phyloP scores from a whole-genome alignment of 176 grass and related monocot genomes.

The Canna indica region DNA sequence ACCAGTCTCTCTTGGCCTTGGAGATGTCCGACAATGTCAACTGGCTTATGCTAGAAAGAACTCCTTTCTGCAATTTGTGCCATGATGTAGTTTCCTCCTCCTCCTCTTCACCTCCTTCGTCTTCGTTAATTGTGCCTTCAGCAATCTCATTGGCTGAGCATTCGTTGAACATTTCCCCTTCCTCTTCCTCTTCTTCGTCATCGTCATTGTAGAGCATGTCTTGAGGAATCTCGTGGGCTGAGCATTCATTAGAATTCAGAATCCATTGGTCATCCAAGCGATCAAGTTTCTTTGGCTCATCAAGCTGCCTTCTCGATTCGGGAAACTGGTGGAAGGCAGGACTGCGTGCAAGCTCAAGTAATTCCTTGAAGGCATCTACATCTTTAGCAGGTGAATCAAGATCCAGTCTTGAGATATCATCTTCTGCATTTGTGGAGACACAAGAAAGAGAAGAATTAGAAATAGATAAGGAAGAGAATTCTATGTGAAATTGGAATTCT shows the following conservation, averaged over 20 bases:
- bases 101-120: background rate
- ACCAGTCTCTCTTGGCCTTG: background rate
- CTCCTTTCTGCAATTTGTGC: no score
- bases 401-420: background rate
- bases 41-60: background rate
- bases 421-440: conserved; percentile 20
- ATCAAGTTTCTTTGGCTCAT: background rate
- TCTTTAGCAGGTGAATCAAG: conserved; percentile 25
- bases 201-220: background rate
- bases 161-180: background rate
- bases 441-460: background rate
- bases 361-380: conserved; percentile 36
- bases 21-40: conserved; percentile 1
- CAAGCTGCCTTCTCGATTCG: conserved; percentile 12
- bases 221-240: no score
- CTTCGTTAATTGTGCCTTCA: background rate
- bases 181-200: background rate
- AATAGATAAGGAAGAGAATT: no score
- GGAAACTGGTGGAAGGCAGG: conserved; percentile 36
- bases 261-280: no score
- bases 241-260: no score
- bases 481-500: no score
- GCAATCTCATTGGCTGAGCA: background rate
- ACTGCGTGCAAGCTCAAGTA: conserved; percentile 41
- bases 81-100: no score